These are phyloP conservation scores for Coemansia sp. DNA, from an alignment of 192 early-diverging fungal species.

Conservation along the genomic window DNA sequence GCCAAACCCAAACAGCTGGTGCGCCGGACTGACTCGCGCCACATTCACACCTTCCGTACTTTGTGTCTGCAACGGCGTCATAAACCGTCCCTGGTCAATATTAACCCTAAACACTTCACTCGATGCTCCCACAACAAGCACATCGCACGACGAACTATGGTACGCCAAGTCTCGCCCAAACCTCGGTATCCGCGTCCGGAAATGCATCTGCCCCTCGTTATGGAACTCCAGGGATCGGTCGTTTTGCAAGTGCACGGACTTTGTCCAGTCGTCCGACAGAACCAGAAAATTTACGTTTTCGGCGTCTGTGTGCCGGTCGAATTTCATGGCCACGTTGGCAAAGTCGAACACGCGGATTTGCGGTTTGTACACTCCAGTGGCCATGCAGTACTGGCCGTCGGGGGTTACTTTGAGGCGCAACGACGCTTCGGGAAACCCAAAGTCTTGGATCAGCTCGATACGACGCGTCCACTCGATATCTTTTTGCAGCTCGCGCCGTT, in stretches of 20 bases:
- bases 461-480: conserved; percentile 85
- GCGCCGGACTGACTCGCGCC: conserved; percentile 81
- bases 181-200: conserved; percentile 88
- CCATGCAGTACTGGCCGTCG: conserved; percentile 87
- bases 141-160: conserved; percentile 88
- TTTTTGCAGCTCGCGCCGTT: conserved; percentile 83
- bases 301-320: conserved; percentile 91
- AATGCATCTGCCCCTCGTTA: conserved; percentile 93
- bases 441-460: conserved; percentile 97
- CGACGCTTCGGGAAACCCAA: conserved; percentile 95
- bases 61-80: conserved; percentile 77
- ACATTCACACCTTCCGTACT: conserved; percentile 64
- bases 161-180: conserved; percentile 92
- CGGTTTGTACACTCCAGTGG: conserved; percentile 97
- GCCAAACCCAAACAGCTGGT: conserved; percentile 91
- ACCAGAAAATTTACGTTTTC: conserved; percentile 86
- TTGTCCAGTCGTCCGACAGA: conserved; percentile 98
- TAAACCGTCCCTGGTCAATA: conserved; percentile 89
- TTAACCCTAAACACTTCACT: conserved; percentile 89
- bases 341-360: conserved; percentile 95
- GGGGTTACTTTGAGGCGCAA: conserved; percentile 76
- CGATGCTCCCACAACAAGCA: conserved; percentile 76
- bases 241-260: conserved; percentile 84
- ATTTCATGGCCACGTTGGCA: conserved; percentile 93
- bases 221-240: conserved; percentile 94